Evolutionary conservation across 257 asterid species (phyloP), one percentile per base, ranked within the genome.

Genomic region (Fraxinus quadrangulata): DNA sequence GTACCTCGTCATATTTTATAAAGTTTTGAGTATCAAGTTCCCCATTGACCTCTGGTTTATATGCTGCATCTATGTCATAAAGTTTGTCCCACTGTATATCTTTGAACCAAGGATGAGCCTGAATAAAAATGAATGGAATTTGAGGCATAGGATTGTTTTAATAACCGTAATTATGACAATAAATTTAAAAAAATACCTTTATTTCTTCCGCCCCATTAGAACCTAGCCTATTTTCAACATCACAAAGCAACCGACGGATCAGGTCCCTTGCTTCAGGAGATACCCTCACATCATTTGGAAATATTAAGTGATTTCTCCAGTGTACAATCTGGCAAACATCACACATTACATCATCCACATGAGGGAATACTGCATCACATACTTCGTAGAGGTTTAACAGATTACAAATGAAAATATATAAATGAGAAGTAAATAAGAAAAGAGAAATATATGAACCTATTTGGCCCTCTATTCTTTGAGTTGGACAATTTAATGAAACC

Each of bases 71-170:
- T 89, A 89, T 86, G 33, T 79, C 84, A 83, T 93, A 93, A 75
- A 93, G 91, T 70, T 72, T 87, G 82, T 90, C 94, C 97, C 98
- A 93, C 5, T 77, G 71, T 65, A 88, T 78, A 74, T 78, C 94
- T 86, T 83, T 90, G 89, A 93, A 93, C 98, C 98, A 93, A 26
- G 97, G 94, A 82, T 93, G 98, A 75, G 85, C 92, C 98, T 94
- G 84, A 80, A 30, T 19, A 66, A 34, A 54, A 63, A 10, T 26
- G 14, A n/a, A 23, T 5, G 34, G 24, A 69, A 65, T 23, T 40
- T 67, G 34, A 79, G 24, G 65, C 51, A 76, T 59, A 21, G 45
- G 7, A 26, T 54, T 63, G 37, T 24, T 65, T 61, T 16, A 31
- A 37, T 24, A 49, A 73, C 39, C 40, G 67, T 21, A 59, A 79